A percentile compares a stretch with the other conserved stretches of the same genome.
Evolutionary conservation across 192 early-diverging fungal genomes (phyloP).

Genomic region (Jimgerdemannia lactiflua): DNA sequence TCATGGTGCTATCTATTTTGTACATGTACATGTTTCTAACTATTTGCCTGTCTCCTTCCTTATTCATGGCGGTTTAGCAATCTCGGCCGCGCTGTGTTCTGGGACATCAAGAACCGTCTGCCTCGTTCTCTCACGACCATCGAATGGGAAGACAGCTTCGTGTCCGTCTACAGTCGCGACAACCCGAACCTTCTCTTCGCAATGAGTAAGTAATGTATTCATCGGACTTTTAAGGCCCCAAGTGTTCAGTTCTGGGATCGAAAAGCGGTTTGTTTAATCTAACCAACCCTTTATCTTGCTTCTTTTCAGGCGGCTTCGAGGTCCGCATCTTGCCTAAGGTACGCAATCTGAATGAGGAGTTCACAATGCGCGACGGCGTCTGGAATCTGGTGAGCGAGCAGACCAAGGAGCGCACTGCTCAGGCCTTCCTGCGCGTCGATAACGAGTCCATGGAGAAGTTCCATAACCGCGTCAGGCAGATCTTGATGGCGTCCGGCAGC

Average conservation of each 20-base stretch:
- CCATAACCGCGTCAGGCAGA: constrained; percentile 95
- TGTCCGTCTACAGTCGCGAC: constrained; percentile 94
- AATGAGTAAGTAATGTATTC: constrained; percentile 12
- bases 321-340: constrained; percentile 94
- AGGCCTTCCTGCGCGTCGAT: constrained; percentile 96
- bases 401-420: constrained; percentile 97
- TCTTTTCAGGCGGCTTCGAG: constrained; percentile 70
- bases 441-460: constrained; percentile 89
- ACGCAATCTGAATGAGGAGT: constrained; percentile 81
- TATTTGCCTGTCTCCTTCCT: too few relatives aligned
- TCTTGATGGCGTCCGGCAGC: constrained; percentile 95
- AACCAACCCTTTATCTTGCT: constrained; percentile 45
- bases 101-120: constrained; percentile 98
- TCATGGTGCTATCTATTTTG: not conserved
- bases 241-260: not conserved
- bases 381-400: constrained; percentile 98
- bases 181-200: constrained; percentile 97
- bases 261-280: not conserved
- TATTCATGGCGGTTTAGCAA: constrained; percentile 35
- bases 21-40: not conserved
- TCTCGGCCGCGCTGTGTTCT: constrained; percentile 95
- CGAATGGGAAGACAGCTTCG: constrained; percentile 98
- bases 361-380: constrained; percentile 80
- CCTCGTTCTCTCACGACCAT: constrained; percentile 96
- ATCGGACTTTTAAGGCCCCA: not conserved